Evolutionary conservation across 148 eudicot genomes (phyloP), one percentile per base, ranked within the genome.

Genomic region (Cornus florida): DNA sequence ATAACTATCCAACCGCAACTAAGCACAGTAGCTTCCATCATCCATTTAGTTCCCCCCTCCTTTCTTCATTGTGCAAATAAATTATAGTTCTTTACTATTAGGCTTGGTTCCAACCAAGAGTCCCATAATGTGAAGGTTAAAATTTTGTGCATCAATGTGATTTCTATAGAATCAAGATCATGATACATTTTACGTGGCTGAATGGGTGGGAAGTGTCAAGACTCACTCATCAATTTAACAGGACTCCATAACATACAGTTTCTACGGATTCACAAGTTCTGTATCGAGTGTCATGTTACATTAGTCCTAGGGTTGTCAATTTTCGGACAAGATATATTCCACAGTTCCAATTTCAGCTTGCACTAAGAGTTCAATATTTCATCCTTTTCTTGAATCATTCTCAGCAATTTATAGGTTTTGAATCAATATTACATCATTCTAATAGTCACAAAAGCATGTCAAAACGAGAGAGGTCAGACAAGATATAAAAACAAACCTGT

Each of bases 401-500:
- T 10, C 14, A 14, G 6, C 6, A 53, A 53, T 46, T 46, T 53
- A 53, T 13, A 53, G 59, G 14, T 53, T 53, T 17, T 14, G 17
- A 53, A 13, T 53, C 59, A 53, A 11, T 53, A 13, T 6, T 53
- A 11, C 59, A 11, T 10, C 17, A 53, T 53, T 10, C 59, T 0
- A 0, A 53, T 10, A 53, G 17, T 53, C 59, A 53, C 17, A 14
- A 13, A 53, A 53, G 17, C 59, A 53, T 2, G 59, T 53, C 16
- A 13, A 11, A 14, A 53, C 7, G 59, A 53, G 16, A 53, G 59
- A 11, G 59, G 17, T 11, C 6, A 13, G 17, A 53, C 9, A 4
- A 46, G 53, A 3, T 13, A 53, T 11, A 53, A 10, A 10, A 53
- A 13, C 17, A 53, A 10, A 94, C 98, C 80, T 86, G 89, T 69